Evolutionary conservation across 2,329 filamentous ascomycete species (phyloP), one percentile per base, ranked within the genome.

Genomic region (Exophiala oligosperma): DNA sequence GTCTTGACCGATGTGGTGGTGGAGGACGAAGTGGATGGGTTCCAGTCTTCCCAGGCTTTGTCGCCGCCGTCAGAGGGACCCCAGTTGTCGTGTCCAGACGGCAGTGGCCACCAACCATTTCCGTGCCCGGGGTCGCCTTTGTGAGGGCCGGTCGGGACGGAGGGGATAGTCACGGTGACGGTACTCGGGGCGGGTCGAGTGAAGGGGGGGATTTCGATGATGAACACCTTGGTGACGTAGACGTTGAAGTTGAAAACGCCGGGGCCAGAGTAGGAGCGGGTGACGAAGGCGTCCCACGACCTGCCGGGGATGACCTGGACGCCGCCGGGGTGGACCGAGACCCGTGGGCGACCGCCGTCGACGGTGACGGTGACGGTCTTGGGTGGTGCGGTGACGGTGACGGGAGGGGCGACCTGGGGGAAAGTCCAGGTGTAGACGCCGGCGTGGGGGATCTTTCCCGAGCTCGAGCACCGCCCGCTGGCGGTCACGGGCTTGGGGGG

Each of bases 341-440:
- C 21, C 14, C 26, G 46, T 9, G 41, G 38, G 4, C 40, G 38
- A 3, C 51, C 51, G 6, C 51, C 51, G 6, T 54, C 14, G 11
- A 35, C 23, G 24, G 57, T 54, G 7, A 56, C 40, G 43, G 57
- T 56, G 4, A 47, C 54, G 5, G 52, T 44, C 6, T 17, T 24
- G 32, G 48, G 35, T 17, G 29, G 24, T 17, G 37, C 28, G 3
- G 47, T 47, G 23, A 49, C 28, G 14, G 44, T 55, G 29, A 50
- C 53, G 41, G 57, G 11, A 43, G 57, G 57, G 35, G 57, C 57
- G 11, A 50, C 12, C 29, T 59, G 52, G 7, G 57, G 44, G 23
- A 59, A 59, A 8, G 57, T 56, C 37, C 54, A 59, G 26, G 57
- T 59, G 37, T 59, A 59, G 7, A 26, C 43, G 35, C 57, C 57